Evolutionary conservation across 129 eudicot species (phyloP).

Genomic region (Mikania micrantha): DNA sequence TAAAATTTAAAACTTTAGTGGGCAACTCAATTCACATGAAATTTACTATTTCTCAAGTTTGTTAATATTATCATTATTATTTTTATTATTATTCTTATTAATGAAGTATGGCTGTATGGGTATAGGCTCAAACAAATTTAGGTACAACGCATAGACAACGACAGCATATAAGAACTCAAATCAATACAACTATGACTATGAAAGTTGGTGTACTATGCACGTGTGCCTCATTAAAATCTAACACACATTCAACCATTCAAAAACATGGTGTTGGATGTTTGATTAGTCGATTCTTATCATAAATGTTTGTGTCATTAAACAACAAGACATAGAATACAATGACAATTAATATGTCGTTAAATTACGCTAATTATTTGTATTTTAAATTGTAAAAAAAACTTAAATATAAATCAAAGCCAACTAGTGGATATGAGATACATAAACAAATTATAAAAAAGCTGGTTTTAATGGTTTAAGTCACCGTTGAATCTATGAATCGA

Average conservation of each 20-base stretch:
- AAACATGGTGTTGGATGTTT: slow-evolving; percentile 24
- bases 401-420: background rate
- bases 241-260: slow-evolving; percentile 22
- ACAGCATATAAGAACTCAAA: slow-evolving; percentile 23
- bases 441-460: no score
- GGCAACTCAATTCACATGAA: no score
- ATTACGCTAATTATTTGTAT: background rate
- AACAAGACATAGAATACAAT: slow-evolving; percentile 3
- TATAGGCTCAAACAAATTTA: no score
- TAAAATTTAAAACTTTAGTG: no score
- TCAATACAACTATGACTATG: slow-evolving; percentile 22
- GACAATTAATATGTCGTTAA: background rate
- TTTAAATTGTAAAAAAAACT: background rate
- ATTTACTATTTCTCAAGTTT: no score
- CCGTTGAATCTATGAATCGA: no score
- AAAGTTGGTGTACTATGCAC: slow-evolving; percentile 33
- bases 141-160: slow-evolving; percentile 27
- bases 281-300: slow-evolving; percentile 31
- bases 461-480: no score
- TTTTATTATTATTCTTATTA: no score
- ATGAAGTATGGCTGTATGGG: no score
- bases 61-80: no score
- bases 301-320: slow-evolving; percentile 13
- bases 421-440: no score
- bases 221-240: slow-evolving; percentile 32